Evolutionary conservation across 192 early-diverging fungal genomes (phyloP), one percentile per base, ranked within the genome.

Genomic region (Geosiphon pyriformis): DNA sequence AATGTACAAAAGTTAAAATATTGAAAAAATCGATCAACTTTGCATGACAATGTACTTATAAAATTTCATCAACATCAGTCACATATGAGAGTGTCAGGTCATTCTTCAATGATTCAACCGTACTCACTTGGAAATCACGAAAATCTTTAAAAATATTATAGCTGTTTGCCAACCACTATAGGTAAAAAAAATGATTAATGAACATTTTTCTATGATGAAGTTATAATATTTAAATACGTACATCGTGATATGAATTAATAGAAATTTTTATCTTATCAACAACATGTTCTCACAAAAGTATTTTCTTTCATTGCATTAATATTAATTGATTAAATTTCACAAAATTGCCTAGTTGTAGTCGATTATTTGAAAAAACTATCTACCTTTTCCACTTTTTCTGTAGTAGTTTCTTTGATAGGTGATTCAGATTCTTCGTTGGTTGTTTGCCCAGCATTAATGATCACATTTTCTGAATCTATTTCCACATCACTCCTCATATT

Each of bases 131-230:
- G 17, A 58, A 58, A 0, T 58, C 32, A 6, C 31, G 56, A 22
- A 58, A 58, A 58, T 58, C 30, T n/a, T 4, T 29, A 0, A 30
- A 58, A 22, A 58, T 33, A 33, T 58, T 58, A 17, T 58, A 22
- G 1, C 20, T 30, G 8, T 58, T 17, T 0, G 31, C 56, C 3
- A 58, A 29, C 56, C 56, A 58, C 56, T 58, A 58, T 32, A 20
- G 2, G 32, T 59, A 59, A 59, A 59, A 59, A 59, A 32, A 22
- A 56, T 56, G 4, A 57, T 57, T 57, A 57, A 27, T 57, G 29
- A 31, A 31, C 7, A 1, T 2, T 59, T 32, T n/a, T n/a, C 32
- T 31, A 34, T n/a, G 32, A 58, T 18, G n/a, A 20, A 27, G 18
- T 0, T 32, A 59, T 34, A 33, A 32, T 59, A 53, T 53, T 33